Conservation (phyloP, 148 eudicot species). For the Amaranthus cruentus region DNA sequence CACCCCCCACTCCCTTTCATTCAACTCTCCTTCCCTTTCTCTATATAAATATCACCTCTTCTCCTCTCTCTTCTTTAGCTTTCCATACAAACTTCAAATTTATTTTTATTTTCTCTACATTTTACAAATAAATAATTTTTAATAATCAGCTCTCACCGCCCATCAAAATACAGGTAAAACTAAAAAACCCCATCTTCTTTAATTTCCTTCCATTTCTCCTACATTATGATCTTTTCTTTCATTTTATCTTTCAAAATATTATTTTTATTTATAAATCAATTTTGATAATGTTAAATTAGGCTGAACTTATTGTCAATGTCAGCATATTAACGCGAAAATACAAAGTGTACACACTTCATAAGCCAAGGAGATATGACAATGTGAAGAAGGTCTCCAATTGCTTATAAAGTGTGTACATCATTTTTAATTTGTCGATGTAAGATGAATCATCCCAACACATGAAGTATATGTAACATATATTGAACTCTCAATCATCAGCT, state of each 20-base stretch:
- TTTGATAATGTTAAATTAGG: not conserved
- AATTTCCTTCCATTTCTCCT: not conserved
- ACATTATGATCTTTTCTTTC: not conserved
- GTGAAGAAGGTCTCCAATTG: too few species aligned
- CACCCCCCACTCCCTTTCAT: conserved; percentile 6
- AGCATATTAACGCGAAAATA: too few species aligned
- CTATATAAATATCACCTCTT: conserved; percentile 23
- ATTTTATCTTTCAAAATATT: not conserved
- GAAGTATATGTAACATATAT: too few species aligned
- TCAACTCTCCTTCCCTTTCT: not conserved
- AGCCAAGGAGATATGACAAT: too few species aligned
- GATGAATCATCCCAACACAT: too few species aligned
- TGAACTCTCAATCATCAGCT: too few species aligned
- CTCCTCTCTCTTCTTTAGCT: conserved; percentile 9
- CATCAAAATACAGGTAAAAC: conserved; percentile 13
- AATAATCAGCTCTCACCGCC: not conserved
- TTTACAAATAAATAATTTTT: not conserved
- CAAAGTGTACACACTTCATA: too few species aligned
- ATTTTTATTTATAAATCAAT: not conserved
- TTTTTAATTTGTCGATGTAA: too few species aligned
- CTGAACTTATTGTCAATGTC: too few species aligned
- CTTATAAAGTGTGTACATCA: too few species aligned
- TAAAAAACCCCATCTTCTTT: not conserved
- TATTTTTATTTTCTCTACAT: not conserved
- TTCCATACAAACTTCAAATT: not conserved